phyloP scores from a whole-genome alignment of 228 moss, liverwort and hornwort species.

The Sphagnum magellanicum region DNA sequence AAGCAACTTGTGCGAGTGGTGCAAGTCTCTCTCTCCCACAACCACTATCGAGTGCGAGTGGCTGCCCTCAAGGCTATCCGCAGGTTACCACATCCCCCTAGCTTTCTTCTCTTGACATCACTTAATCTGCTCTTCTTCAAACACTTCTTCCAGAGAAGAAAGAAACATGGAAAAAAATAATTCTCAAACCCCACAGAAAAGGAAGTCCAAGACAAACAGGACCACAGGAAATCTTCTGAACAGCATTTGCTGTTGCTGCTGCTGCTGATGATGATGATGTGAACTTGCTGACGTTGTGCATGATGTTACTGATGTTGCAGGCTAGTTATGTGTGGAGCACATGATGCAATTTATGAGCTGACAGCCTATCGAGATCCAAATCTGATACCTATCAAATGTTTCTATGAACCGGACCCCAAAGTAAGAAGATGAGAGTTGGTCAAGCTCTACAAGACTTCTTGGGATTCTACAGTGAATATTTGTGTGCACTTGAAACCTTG shows the following conservation, averaged over 20 bases:
- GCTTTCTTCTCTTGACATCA: too few relatives aligned
- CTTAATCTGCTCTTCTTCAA: not conserved
- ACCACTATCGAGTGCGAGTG: constrained; percentile 70
- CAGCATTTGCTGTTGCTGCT: too few relatives aligned
- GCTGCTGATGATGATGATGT: not conserved
- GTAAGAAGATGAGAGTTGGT: constrained; percentile 11
- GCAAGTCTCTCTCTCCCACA: constrained; percentile 62
- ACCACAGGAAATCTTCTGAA: not conserved
- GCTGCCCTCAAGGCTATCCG: constrained; percentile 74
- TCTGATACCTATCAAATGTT: constrained; percentile 74
- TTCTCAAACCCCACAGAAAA: not conserved
- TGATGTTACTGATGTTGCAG: constrained; percentile 21
- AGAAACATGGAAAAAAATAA: not conserved
- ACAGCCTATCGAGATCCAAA: constrained; percentile 95
- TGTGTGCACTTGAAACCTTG: too few relatives aligned
- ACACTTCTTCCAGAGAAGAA: not conserved
- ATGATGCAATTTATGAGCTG: constrained; percentile 83
- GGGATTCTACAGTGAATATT: too few relatives aligned
- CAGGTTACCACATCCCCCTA: constrained; percentile 30
- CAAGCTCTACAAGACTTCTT: too few relatives aligned
- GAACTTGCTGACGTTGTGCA: not conserved
- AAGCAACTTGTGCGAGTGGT: constrained; percentile 71
- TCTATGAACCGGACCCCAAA: constrained; percentile 79
- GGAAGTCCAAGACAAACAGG: not conserved
- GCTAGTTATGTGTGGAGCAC: constrained; percentile 87